Percentiles rank a stretch among this genome's conserved stretches.
Evolutionary conservation across 352 stramenopile genomes (phyloP).

Genomic region (Phytophthora vignae): DNA sequence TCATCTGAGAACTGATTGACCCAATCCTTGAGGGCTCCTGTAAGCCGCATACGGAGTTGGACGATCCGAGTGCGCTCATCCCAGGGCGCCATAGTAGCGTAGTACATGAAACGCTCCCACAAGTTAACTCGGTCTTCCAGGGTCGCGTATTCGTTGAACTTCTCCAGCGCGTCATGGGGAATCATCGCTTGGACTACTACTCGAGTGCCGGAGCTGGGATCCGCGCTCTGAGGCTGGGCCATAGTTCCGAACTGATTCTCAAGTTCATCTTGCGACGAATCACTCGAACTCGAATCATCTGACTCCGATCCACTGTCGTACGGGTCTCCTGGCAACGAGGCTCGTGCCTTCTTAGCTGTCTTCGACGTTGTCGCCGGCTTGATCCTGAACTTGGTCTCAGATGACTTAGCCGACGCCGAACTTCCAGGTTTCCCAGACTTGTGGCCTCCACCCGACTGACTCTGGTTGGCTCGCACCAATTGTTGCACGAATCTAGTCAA

Average conservation of each 20-base stretch:
- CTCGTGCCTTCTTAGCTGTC: too few species aligned
- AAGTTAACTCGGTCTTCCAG: conserved; percentile 5
- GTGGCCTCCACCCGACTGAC: too few species aligned
- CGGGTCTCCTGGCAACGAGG: too few species aligned
- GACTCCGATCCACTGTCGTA: too few species aligned
- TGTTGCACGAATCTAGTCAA: too few species aligned
- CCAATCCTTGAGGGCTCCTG: background rate
- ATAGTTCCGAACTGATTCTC: background rate
- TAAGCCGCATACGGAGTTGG: background rate
- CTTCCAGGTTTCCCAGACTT: too few species aligned
- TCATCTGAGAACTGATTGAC: background rate
- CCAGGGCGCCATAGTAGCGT: conserved; percentile 5
- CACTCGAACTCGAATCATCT: too few species aligned
- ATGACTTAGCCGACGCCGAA: too few species aligned
- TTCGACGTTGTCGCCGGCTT: too few species aligned
- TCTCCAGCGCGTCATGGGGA: background rate
- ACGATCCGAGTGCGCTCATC: background rate
- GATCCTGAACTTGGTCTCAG: too few species aligned
- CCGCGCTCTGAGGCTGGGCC: background rate
- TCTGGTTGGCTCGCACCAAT: too few species aligned
- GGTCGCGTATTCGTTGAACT: background rate
- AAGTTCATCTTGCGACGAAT: too few species aligned
- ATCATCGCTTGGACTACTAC: conserved; percentile 3
- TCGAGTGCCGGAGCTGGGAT: background rate
- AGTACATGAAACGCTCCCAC: conserved; percentile 12